A percentile compares a stretch with the other conserved stretches of the same genome.
Evolutionary conservation across 1,139 yeast species (phyloP).

Genomic region (Taphrina flavorubra): DNA sequence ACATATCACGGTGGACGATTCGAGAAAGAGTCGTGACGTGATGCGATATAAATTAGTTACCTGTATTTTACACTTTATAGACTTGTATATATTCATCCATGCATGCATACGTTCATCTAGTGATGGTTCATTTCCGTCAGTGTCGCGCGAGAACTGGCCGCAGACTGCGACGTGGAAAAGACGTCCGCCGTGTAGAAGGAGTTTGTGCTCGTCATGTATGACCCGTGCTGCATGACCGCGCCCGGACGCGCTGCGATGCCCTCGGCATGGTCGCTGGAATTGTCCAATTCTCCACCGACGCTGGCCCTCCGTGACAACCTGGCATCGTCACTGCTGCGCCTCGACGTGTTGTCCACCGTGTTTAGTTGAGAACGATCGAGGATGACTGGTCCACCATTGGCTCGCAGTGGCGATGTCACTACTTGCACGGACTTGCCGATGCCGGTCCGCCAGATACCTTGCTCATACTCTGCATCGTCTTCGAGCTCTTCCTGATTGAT

Average conservation of each 20-base stretch:
- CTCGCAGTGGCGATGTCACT: conserved; percentile 17
- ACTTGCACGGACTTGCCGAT: conserved; percentile 34
- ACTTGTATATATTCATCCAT: conserved; percentile 1
- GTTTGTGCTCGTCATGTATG: conserved; percentile 18
- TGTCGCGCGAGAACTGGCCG: conserved; percentile 10
- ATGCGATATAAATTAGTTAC: not conserved
- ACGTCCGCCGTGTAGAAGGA: conserved; percentile 23
- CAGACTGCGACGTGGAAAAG: conserved; percentile 2
- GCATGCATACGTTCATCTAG: not conserved
- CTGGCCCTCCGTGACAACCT: conserved; percentile 5
- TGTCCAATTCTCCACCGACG: not conserved
- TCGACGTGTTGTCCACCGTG: not conserved
- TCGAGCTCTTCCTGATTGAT: not conserved
- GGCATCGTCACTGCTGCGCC: conserved; percentile 4
- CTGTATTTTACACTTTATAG: conserved; percentile 11
- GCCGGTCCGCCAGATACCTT: conserved; percentile 37
- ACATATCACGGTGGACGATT: no score
- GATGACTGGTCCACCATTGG: conserved; percentile 13
- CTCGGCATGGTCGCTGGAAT: not conserved
- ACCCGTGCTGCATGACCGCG: conserved; percentile 5
- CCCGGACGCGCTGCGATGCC: not conserved
- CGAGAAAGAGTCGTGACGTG: no score
- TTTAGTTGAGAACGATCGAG: conserved; percentile 10
- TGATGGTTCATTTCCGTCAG: conserved; percentile 9
- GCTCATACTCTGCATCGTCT: conserved; percentile 38